Percentiles rank a stretch among this genome's conserved stretches.
Evolutionary conservation across 192 early-diverging fungal species (phyloP).

Genomic region (Gaertneriomyces sp.): DNA sequence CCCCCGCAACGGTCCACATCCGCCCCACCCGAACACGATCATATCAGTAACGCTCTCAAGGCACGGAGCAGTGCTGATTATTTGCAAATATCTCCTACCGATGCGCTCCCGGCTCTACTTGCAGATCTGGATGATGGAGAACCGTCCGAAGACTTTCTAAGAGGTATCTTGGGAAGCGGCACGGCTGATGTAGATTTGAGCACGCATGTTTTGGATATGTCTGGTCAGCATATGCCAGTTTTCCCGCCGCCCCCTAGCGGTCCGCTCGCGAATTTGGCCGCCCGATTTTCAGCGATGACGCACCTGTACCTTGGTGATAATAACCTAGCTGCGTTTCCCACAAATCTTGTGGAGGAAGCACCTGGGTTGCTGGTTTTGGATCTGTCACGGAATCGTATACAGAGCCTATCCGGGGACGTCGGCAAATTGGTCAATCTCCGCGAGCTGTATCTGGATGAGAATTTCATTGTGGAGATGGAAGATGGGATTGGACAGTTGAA

Average conservation of each 20-base stretch:
- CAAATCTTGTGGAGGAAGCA: constrained; percentile 8
- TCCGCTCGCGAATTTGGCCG: too few relatives aligned
- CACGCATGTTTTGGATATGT: constrained; percentile 4
- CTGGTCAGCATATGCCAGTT: not conserved
- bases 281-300: constrained; percentile 8
- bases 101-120: not conserved
- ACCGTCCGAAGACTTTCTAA: too few relatives aligned
- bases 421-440: constrained; percentile 24
- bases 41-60: too few relatives aligned
- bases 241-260: not conserved
- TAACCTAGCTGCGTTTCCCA: constrained; percentile 23
- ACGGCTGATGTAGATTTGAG: too few relatives aligned
- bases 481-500: constrained; percentile 26
- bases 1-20: constrained; percentile 13
- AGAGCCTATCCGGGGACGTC: constrained; percentile 23
- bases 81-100: not conserved
- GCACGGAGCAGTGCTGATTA: too few relatives aligned
- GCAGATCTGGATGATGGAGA: constrained; percentile 2
- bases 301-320: constrained; percentile 38
- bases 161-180: too few relatives aligned
- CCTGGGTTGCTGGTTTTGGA: constrained; percentile 35
- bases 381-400: constrained; percentile 36
- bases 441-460: constrained; percentile 35
- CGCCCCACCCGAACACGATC: constrained; percentile 4
- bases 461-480: constrained; percentile 26